Percentiles rank a stretch among this genome's conserved stretches.
phyloP scores from a whole-genome alignment of 1,284 basidiomycete genomes.

The Ustilago loliicola region DNA sequence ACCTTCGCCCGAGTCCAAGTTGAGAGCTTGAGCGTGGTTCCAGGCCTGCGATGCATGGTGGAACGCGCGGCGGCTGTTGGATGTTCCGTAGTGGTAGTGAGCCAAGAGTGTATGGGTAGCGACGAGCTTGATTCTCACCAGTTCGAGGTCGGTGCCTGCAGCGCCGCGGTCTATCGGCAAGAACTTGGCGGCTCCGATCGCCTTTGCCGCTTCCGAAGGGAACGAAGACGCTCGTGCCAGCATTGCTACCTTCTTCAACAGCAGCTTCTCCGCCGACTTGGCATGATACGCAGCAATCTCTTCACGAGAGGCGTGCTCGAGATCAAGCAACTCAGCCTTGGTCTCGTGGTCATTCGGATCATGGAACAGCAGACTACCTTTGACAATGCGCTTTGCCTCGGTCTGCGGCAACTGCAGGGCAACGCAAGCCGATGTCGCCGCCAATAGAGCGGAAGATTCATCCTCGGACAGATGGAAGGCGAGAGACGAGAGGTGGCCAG shows the following conservation, averaged over 20 bases:
- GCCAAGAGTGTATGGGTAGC: slow-evolving; percentile 60
- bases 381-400: slow-evolving; percentile 58
- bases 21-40: slow-evolving; percentile 55
- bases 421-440: slow-evolving; percentile 57
- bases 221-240: slow-evolving; percentile 44
- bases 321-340: slow-evolving; percentile 46
- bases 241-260: slow-evolving; percentile 47
- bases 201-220: slow-evolving; percentile 33
- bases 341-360: slow-evolving; percentile 48
- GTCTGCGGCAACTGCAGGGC: slow-evolving; percentile 53
- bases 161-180: slow-evolving; percentile 27
- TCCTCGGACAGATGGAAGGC: slow-evolving; percentile 64
- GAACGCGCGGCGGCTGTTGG: slow-evolving; percentile 51
- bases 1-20: slow-evolving; percentile 38
- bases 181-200: slow-evolving; percentile 30
- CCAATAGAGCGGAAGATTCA: slow-evolving; percentile 59
- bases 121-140: slow-evolving; percentile 59
- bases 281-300: slow-evolving; percentile 61
- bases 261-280: slow-evolving; percentile 56
- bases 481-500: slow-evolving; percentile 59
- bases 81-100: slow-evolving; percentile 61
- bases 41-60: slow-evolving; percentile 59
- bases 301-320: slow-evolving; percentile 48
- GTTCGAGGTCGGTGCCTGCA: slow-evolving; percentile 46
- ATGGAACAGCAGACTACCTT: slow-evolving; percentile 45